These are phyloP conservation scores for Ganoderma meredithae DNA, from an alignment of 1,284 basidiomycete genomes.

Conservation along the genomic window DNA sequence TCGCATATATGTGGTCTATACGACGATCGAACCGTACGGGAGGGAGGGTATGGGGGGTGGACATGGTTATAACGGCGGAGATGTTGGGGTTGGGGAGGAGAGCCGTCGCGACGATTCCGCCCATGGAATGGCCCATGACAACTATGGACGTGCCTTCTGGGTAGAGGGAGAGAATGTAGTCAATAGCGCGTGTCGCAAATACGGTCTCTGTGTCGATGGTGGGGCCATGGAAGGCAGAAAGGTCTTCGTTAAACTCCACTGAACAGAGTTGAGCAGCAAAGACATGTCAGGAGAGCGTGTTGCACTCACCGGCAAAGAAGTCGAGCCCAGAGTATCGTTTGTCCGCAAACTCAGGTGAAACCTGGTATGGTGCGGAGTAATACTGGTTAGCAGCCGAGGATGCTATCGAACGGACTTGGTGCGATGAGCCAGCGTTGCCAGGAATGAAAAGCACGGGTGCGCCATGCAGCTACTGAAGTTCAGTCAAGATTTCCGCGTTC, in stretches of 20 bases:
- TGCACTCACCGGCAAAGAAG: conserved; percentile 77
- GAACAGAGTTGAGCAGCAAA: conserved; percentile 11
- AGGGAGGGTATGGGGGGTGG: conserved; percentile 89
- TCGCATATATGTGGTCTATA: conserved; percentile 78
- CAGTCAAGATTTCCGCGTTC: conserved; percentile 28
- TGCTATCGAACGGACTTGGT: conserved; percentile 94
- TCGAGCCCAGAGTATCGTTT: conserved; percentile 70
- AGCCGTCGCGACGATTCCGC: conserved; percentile 89
- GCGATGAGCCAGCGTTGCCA: conserved; percentile 95
- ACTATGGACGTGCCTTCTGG: conserved; percentile 69
- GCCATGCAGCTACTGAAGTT: conserved; percentile 54
- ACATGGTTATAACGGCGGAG: conserved; percentile 91
- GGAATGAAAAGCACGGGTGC: conserved; percentile 94
- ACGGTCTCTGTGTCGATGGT: conserved; percentile 86
- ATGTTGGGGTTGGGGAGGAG: conserved; percentile 71
- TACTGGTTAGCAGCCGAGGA: conserved; percentile 88
- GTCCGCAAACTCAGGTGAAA: conserved; percentile 58
- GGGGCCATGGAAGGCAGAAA: conserved; percentile 93
- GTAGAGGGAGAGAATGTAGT: conserved; percentile 84
- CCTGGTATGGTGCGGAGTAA: conserved; percentile 61
- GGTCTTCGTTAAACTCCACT: conserved; percentile 98
- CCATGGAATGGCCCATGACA: conserved; percentile 97
- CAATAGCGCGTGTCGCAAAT: conserved; percentile 79
- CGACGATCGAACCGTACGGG: conserved; percentile 88
- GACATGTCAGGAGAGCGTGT: not conserved